Conservation (phyloP, 495 filamentous ascomycete species). For the Articulospora tetracladia region DNA sequence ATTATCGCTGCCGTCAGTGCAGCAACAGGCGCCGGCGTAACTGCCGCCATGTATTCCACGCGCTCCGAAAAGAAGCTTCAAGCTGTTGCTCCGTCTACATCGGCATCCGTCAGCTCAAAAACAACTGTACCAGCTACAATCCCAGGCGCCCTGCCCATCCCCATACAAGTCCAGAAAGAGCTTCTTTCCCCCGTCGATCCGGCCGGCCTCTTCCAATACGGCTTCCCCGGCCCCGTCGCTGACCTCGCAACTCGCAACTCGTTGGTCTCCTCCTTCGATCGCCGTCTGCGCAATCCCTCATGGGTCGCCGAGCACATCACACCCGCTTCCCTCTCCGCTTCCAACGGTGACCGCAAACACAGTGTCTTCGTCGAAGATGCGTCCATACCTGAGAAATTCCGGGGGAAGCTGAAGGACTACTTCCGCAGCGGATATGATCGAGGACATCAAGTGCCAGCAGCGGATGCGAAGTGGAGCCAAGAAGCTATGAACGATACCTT, state of each 20-base stretch:
- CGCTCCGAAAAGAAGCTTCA: conserved; percentile 46
- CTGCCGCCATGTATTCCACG: conserved; percentile 71
- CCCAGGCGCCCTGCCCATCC: conserved; percentile 20
- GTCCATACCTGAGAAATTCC: conserved; percentile 77
- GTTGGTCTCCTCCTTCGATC: conserved; percentile 83
- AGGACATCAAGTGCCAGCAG: conserved; percentile 94
- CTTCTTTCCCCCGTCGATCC: conserved; percentile 66
- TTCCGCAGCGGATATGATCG: conserved; percentile 94
- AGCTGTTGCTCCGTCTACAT: conserved; percentile 35
- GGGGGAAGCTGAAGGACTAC: conserved; percentile 88
- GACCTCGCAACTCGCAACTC: conserved; percentile 74
- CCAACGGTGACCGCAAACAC: conserved; percentile 80
- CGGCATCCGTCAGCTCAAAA: conserved; percentile 40
- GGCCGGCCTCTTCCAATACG: conserved; percentile 88
- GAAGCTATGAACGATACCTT: conserved; percentile 93
- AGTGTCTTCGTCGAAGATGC: conserved; percentile 79
- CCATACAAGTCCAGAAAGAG: conserved; percentile 28
- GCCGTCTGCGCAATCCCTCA: conserved; percentile 83
- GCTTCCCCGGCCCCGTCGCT: conserved; percentile 86
- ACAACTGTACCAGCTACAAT: conserved; percentile 29
- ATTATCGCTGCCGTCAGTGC: conserved; percentile 87
- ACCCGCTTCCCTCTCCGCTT: conserved; percentile 68
- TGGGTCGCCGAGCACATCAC: conserved; percentile 99
- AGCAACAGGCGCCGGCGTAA: conserved; percentile 80
- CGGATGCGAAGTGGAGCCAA: conserved; percentile 95